Base-by-base conservation (phyloP, 83 land plant species). In the Picea mariana region DNA sequence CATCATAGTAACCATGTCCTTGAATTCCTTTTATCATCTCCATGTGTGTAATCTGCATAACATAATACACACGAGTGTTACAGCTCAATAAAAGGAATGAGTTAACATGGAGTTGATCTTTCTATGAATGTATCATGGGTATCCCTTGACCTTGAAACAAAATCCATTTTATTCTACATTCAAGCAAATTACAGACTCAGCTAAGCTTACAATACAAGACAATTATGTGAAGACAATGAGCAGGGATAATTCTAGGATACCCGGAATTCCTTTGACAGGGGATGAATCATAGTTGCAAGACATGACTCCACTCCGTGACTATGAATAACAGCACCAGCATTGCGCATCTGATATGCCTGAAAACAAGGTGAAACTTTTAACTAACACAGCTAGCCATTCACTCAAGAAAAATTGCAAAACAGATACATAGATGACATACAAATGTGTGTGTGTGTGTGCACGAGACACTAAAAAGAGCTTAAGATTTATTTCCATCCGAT, bases 1-100 rank as follows among this genome's bases (percentile, higher is more conserved):
- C 99, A 86, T 98, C 99, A 91, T 93, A 82, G 81, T 98, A 98
- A 44, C 99, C 99, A 91, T 98, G 99, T 42, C 99, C 99, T 81
- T 88, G 84, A 62, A 98, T 96, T 86, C 99, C 99, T 87, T 98
- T 98, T 24, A 98, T 94, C 99, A 98, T 98, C 82, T 98, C 99
- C 99, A 98, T 96, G 81, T 98, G 99, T 47, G 98, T 96, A 75
- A 98, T 96, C 99, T 98, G 89, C 60, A 87, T 77, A 31, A 63
- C 31, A 18, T n/a, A 78, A 62, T 47, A 52, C 9, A 13, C 40
- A 63, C 18, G 5, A 31, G 16, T 62, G 40, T 79, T 79, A 63
- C 49, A 38, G 72, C 47, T 79, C 72, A 79, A 27, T 24, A 60
- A 49, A 49, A n/a, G 12, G 55, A 38, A 75, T 4, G 17, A 49